A percentile compares a stretch with the other conserved stretches of the same genome.
phyloP scores from a whole-genome alignment of 1,284 basidiomycete species.

The Ganoderma lucidum region DNA sequence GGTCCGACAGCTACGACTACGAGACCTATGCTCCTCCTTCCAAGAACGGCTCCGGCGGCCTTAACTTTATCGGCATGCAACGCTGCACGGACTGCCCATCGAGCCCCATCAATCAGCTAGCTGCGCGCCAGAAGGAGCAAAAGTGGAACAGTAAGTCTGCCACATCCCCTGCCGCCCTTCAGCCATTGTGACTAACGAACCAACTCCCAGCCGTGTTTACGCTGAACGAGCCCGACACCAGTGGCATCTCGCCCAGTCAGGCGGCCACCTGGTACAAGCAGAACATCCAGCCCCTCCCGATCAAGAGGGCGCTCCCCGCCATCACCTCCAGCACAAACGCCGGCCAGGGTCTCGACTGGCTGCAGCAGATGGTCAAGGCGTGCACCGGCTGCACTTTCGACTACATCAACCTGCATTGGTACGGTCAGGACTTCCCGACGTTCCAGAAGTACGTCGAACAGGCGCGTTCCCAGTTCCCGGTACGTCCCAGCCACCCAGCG shows the following conservation, averaged over 20 bases:
- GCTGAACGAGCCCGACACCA: slow-evolving; percentile 7
- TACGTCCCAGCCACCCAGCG: background rate
- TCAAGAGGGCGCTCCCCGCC: slow-evolving; percentile 11
- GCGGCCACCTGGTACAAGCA: slow-evolving; percentile 9
- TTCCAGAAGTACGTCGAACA: slow-evolving; percentile 8
- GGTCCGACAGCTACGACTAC: slow-evolving; percentile 2
- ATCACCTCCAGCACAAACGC: background rate
- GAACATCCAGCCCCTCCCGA: slow-evolving; percentile 6
- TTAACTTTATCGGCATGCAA: slow-evolving; percentile 9
- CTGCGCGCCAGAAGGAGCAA: slow-evolving; percentile 9
- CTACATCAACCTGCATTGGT: slow-evolving; percentile 11
- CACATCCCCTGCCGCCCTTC: no score
- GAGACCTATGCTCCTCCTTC: slow-evolving; percentile 9
- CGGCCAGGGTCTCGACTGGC: slow-evolving; percentile 7
- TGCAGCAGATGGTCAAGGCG: slow-evolving; percentile 12
- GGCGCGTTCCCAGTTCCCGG: slow-evolving; percentile 7
- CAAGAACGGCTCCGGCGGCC: slow-evolving; percentile 3
- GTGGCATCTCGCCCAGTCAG: slow-evolving; percentile 3
- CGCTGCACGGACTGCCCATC: slow-evolving; percentile 8
- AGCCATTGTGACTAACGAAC: background rate
- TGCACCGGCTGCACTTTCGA: slow-evolving; percentile 5
- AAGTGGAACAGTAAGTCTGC: background rate
- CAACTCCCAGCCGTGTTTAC: slow-evolving; percentile 1
- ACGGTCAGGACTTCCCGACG: background rate
- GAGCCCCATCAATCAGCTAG: slow-evolving; percentile 8